Conservation (phyloP, 352 stramenopile genomes). For the Phytophthora lateralis region DNA sequence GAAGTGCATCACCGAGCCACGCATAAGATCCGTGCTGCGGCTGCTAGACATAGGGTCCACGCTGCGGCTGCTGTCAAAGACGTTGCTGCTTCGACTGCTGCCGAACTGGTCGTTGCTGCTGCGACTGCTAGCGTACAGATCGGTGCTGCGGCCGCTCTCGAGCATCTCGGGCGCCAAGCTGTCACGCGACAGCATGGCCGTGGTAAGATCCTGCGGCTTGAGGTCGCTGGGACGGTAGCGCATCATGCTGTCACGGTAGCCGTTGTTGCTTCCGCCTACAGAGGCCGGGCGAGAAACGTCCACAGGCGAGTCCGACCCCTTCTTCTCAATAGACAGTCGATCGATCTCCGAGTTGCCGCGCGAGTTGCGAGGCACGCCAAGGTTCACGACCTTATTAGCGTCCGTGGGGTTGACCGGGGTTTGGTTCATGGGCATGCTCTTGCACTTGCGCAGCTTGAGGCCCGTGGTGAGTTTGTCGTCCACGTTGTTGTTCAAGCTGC, state of each 20-base stretch:
- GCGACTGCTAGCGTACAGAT: slow-evolving; percentile 30
- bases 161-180: slow-evolving; percentile 52
- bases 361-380: slow-evolving; percentile 37
- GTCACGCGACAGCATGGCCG: slow-evolving; percentile 54
- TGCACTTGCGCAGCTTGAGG: slow-evolving; percentile 39
- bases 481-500: slow-evolving; percentile 24
- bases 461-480: slow-evolving; percentile 20
- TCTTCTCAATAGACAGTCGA: slow-evolving; percentile 41
- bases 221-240: slow-evolving; percentile 74
- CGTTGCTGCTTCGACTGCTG: slow-evolving; percentile 26
- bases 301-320: slow-evolving; percentile 16
- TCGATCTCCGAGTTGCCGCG: slow-evolving; percentile 45
- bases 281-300: not conserved
- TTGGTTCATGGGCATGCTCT: slow-evolving; percentile 41
- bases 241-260: slow-evolving; percentile 71
- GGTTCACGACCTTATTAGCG: slow-evolving; percentile 33
- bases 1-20: slow-evolving; percentile 51
- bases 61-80: slow-evolving; percentile 30
- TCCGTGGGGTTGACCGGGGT: slow-evolving; percentile 18
- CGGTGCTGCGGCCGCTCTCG: slow-evolving; percentile 20
- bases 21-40: slow-evolving; percentile 35
- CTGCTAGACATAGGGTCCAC: slow-evolving; percentile 29
- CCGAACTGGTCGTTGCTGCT: slow-evolving; percentile 32
- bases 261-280: slow-evolving; percentile 22
- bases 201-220: slow-evolving; percentile 51